These are phyloP conservation scores for Lodderomyces parapsilosis DNA, from an alignment of 1,139 yeast species.

Conservation along the genomic window DNA sequence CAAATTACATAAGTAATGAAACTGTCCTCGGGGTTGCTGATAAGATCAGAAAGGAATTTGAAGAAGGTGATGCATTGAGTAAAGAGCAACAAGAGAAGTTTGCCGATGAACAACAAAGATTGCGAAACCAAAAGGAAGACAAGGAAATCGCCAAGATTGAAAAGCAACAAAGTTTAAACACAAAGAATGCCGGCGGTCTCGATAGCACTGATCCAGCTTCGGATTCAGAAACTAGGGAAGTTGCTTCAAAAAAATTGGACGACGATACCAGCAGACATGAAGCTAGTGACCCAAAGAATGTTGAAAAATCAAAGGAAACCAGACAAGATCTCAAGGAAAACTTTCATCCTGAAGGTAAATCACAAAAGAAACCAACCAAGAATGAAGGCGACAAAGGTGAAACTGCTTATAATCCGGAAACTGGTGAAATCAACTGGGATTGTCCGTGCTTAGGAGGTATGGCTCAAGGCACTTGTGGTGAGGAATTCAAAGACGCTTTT, in stretches of 20 bases:
- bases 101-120: constrained; percentile 15
- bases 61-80: constrained; percentile 9
- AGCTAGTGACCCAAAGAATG: constrained; percentile 5
- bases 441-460: constrained; percentile 99
- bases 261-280: constrained; percentile 8
- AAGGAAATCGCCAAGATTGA: constrained; percentile 7
- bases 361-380: constrained; percentile 6
- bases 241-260: constrained; percentile 5
- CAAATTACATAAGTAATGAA: constrained; percentile 8
- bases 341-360: constrained; percentile 2
- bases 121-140: constrained; percentile 10
- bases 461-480: constrained; percentile 99
- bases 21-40: constrained; percentile 6
- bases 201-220: constrained; percentile 7
- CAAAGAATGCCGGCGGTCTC: constrained; percentile 6
- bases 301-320: constrained; percentile 1
- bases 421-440: constrained; percentile 99
- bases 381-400: constrained; percentile 22
- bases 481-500: constrained; percentile 94
- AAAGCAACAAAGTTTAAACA: background rate
- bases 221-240: constrained; percentile 7
- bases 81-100: constrained; percentile 7
- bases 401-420: constrained; percentile 92
- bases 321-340: background rate
- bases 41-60: constrained; percentile 9